These are phyloP conservation scores for Lophiotrema nucula DNA, from an alignment of 495 filamentous ascomycete genomes.

Conservation along the genomic window DNA sequence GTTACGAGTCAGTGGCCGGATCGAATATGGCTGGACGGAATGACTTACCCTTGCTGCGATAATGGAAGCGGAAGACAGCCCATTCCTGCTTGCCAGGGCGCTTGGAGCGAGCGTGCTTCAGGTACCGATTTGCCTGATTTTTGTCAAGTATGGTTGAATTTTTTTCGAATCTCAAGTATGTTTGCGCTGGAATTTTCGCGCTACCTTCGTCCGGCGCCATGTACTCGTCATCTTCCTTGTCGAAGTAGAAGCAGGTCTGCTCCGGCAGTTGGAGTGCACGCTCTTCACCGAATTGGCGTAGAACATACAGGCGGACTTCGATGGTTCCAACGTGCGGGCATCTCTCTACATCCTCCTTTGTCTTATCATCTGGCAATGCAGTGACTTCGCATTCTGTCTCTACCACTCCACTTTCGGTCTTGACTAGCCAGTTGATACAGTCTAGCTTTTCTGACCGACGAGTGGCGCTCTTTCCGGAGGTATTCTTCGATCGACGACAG, in stretches of 20 bases:
- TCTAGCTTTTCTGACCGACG: constrained; percentile 9
- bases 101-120: not conserved
- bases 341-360: not conserved
- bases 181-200: not conserved
- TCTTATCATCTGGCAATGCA: not conserved
- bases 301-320: constrained; percentile 21
- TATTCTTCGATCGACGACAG: constrained; percentile 1
- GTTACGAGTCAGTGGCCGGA: not conserved
- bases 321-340: constrained; percentile 4
- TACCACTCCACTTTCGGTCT: not conserved
- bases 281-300: constrained; percentile 9
- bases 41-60: constrained; percentile 17
- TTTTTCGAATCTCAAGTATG: not conserved
- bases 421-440: constrained; percentile 7
- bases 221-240: not conserved
- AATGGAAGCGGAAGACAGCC: constrained; percentile 30
- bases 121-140: not conserved
- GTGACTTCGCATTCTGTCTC: constrained; percentile 8
- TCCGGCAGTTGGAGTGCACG: not conserved
- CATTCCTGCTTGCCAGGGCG: constrained; percentile 20
- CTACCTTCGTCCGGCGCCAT: not conserved
- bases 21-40: not conserved
- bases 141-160: not conserved
- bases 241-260: not conserved
- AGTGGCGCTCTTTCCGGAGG: too few species aligned